These are phyloP conservation scores for Lepraria neglecta DNA, from an alignment of 495 filamentous ascomycete species.

Conservation along the genomic window DNA sequence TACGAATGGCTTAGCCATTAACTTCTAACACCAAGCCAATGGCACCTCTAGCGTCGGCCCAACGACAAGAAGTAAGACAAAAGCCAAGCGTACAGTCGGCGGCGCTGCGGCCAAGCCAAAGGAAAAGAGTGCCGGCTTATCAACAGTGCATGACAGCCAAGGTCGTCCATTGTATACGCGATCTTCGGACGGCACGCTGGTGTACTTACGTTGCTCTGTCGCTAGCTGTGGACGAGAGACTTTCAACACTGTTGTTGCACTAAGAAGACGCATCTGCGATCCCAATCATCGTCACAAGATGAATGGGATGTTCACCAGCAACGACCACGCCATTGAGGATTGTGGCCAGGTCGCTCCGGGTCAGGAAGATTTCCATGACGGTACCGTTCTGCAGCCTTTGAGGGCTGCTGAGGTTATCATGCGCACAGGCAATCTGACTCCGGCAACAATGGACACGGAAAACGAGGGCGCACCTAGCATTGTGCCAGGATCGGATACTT, in stretches of 20 bases:
- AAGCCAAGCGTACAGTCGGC: background rate
- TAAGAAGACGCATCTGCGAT: background rate
- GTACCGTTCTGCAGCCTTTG: background rate
- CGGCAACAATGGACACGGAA: too few relatives aligned
- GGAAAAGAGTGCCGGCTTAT: conserved; percentile 30
- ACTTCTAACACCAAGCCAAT: background rate
- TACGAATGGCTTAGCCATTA: too few relatives aligned
- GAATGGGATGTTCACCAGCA: background rate
- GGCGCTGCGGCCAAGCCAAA: background rate
- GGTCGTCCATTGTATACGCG: conserved; percentile 44
- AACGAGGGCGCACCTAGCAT: too few relatives aligned
- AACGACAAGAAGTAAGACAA: conserved; percentile 6
- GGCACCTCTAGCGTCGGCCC: background rate
- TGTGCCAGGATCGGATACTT: too few relatives aligned
- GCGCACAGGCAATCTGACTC: too few relatives aligned
- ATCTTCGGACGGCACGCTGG: conserved; percentile 42
- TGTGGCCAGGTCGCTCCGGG: background rate
- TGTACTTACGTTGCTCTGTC: conserved; percentile 44
- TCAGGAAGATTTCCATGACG: background rate
- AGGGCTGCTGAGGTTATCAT: too few relatives aligned
- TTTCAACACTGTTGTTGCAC: conserved; percentile 25
- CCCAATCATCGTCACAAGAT: background rate
- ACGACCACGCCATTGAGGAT: background rate
- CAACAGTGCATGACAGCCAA: conserved; percentile 42
- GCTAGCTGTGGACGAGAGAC: conserved; percentile 42